Evolutionary conservation across 306 rosid species (phyloP), one percentile per base, ranked within the genome.

Genomic region (Pyrus bretschneideri): DNA sequence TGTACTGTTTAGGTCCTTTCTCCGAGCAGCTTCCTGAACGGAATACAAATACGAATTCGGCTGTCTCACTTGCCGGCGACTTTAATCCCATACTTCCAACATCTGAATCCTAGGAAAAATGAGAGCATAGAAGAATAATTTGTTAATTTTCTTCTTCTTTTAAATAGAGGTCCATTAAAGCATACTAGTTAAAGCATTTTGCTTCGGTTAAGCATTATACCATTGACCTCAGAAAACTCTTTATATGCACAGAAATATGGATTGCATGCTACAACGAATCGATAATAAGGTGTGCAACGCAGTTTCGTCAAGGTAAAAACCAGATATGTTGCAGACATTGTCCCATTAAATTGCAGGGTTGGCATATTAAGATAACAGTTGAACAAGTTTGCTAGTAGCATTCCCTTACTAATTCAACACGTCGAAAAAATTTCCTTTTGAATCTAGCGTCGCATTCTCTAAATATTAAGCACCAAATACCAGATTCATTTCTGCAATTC

Each of bases 1-100:
- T 89, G 79, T 82, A 87, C 68, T 85, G 88, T 78, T 89, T 89
- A 74, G 93, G 91, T 61, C 93, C 88, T 74, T 74, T 89, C 73
- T 85, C 91, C 63, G 91, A 87, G 77, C 62, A 84, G 66, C 88
- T 84, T 73, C 93, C 90, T 40, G 87, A 89, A 58, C 90, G 79
- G 77, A 85, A 80, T 46, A 57, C 54, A 63, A 82, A 84, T 19
- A 77, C 38, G 77, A 82, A 82, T 35, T 78, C 79, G 25, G 85
- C 76, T 67, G 76, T 85, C 62, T 89, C 88, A 74, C 71, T 84
- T 64, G 80, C 44, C 57, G 72, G 64, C 69, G 86, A 13, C 76
- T 85, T 87, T 29, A 81, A n/a, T 62, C 85, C 78, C 72, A 45
- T 27, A 55, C 27, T 69, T 76, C 69, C 83, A 71, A 80, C 27